Evolutionary conservation across 495 filamentous ascomycete genomes (phyloP).

Genomic region (Chaetomidium leptoderma): DNA sequence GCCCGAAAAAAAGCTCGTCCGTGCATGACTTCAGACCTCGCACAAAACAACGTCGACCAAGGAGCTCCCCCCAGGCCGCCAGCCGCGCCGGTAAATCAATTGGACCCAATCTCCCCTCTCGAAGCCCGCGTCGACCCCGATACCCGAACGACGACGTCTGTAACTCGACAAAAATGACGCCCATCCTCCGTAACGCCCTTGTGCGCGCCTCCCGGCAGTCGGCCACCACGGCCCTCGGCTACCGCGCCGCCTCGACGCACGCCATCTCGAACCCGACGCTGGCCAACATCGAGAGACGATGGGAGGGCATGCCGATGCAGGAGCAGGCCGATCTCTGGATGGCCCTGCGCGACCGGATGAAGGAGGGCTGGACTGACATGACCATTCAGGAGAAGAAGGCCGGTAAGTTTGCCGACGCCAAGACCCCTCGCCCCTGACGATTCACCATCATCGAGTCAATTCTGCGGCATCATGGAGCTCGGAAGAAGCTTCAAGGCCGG

Average conservation of each 20-base stretch:
- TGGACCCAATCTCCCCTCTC: constrained; percentile 41
- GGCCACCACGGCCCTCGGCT: constrained; percentile 46
- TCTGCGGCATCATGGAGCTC: constrained; percentile 9
- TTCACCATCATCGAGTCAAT: constrained; percentile 4
- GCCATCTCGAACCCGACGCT: constrained; percentile 97
- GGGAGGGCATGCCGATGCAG: constrained; percentile 93
- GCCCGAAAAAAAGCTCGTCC: constrained; percentile 37
- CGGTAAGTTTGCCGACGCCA: constrained; percentile 59
- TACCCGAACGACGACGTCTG: constrained; percentile 16
- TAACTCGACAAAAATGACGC: constrained; percentile 27
- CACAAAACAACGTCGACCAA: constrained; percentile 31
- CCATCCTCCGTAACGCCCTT: constrained; percentile 40
- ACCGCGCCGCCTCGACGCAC: constrained; percentile 66
- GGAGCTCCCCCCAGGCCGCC: constrained; percentile 30
- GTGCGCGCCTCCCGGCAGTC: constrained; percentile 39
- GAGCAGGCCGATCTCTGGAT: constrained; percentile 99
- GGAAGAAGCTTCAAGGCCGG: neutral
- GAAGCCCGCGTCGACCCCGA: constrained; percentile 20
- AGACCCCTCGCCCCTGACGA: neutral
- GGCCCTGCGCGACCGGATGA: constrained; percentile 95
- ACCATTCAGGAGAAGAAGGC: constrained; percentile 97
- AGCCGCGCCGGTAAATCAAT: constrained; percentile 38
- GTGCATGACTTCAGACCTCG: constrained; percentile 36
- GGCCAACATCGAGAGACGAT: constrained; percentile 97
- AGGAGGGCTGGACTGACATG: constrained; percentile 91